Percentiles rank a stretch among this genome's conserved stretches.
These are phyloP conservation scores for Pseudogymnoascus sp. DNA, from an alignment of 2,329 filamentous ascomycete species.

Conservation along the genomic window DNA sequence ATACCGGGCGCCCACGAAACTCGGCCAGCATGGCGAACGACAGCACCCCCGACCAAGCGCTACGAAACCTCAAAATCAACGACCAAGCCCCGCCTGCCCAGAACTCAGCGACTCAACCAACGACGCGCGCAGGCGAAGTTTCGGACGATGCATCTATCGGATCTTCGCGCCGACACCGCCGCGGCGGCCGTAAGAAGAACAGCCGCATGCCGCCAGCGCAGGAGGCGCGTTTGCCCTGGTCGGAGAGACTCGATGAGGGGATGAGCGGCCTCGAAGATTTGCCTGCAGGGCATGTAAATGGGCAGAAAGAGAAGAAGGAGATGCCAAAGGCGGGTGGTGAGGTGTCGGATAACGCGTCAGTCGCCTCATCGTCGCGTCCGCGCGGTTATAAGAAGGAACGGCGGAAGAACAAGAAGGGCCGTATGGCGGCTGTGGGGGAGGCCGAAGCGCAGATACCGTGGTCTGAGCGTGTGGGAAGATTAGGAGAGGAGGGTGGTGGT, in stretches of 20 bases:
- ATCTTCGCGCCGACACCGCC: not conserved
- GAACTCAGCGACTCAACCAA: not conserved
- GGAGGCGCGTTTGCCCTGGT: not conserved
- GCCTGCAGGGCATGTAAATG: conserved; percentile 12
- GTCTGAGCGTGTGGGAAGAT: not conserved
- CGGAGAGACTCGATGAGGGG: not conserved
- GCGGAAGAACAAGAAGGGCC: conserved; percentile 7
- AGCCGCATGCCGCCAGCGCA: not conserved
- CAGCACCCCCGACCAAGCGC: not conserved
- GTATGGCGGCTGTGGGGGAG: not conserved
- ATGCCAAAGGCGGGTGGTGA: conserved; percentile 10
- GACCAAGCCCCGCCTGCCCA: not conserved
- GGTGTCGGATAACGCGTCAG: not conserved
- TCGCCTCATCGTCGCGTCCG: not conserved
- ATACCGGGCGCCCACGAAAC: conserved; percentile 3
- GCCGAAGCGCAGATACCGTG: not conserved
- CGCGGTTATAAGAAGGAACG: not conserved
- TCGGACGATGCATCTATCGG: not conserved
- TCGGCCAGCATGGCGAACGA: not conserved
- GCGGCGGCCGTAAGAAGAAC: not conserved
- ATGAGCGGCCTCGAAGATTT: conserved; percentile 1
- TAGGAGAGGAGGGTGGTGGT: not conserved
- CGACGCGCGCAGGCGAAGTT: not conserved
- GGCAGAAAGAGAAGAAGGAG: conserved; percentile 16
- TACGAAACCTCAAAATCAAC: not conserved